Evolutionary conservation across 495 filamentous ascomycete species (phyloP).

Genomic region (Hypoxylon rickii): DNA sequence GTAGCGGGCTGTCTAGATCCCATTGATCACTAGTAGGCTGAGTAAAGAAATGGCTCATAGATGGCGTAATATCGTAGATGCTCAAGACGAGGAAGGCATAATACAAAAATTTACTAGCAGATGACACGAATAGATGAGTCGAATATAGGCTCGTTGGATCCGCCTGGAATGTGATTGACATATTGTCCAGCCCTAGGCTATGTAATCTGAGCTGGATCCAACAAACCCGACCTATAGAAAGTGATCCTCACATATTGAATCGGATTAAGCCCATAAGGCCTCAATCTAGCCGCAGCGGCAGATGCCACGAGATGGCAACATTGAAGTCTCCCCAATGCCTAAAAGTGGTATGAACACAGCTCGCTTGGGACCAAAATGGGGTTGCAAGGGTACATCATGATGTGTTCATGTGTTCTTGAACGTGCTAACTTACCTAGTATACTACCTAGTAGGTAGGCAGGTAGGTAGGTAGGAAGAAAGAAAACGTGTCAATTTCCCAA

Average conservation of each 20-base stretch:
- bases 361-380: too few relatives aligned
- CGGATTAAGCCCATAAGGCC: conserved; percentile 13
- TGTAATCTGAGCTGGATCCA: conserved; percentile 3
- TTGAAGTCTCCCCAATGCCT: conserved; percentile 16
- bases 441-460: too few relatives aligned
- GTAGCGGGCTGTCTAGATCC: background rate
- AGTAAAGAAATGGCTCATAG: conserved; percentile 3
- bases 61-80: too few relatives aligned
- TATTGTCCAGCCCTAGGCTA: background rate
- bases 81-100: conserved; percentile 16
- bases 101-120: too few relatives aligned
- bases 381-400: conserved; percentile 17
- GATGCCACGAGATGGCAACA: conserved; percentile 12
- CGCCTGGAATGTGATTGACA: background rate
- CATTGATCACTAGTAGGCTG: too few relatives aligned
- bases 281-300: conserved; percentile 25
- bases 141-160: conserved; percentile 1
- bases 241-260: conserved; percentile 23
- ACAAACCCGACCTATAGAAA: too few relatives aligned
- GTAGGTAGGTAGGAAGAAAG: too few relatives aligned
- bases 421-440: too few relatives aligned
- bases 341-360: conserved; percentile 24
- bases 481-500: conserved; percentile 32
- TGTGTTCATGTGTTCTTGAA: too few relatives aligned
- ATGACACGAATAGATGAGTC: conserved; percentile 4